Evolutionary conservation across 139 green algal genomes (phyloP).

Genomic region (Chlorella ohadii): DNA sequence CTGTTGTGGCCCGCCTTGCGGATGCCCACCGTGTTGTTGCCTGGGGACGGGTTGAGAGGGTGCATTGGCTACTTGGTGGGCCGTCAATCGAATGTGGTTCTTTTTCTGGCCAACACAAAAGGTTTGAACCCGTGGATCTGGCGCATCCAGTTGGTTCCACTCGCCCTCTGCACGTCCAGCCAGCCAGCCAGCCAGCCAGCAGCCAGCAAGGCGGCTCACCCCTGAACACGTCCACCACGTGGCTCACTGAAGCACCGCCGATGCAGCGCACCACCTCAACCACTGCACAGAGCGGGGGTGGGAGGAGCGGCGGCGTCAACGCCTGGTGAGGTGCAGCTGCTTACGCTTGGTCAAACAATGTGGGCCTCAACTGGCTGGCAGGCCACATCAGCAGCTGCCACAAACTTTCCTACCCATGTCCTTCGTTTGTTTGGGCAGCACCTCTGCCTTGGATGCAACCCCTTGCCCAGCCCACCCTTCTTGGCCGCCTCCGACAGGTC

Average conservation of each 20-base stretch:
- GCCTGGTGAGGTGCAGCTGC: not conserved
- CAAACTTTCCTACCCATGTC: no score
- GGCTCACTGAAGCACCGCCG: conserved; percentile 13
- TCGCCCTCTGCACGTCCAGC: no score
- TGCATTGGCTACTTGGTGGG: no score
- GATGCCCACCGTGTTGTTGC: conserved; percentile 50
- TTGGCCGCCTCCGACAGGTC: conserved; percentile 63
- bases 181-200: no score
- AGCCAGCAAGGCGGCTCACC: not conserved
- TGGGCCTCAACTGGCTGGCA: no score
- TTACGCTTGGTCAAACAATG: not conserved
- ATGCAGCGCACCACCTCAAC: conserved; percentile 31
- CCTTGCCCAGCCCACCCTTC: conserved; percentile 59
- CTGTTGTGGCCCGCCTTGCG: conserved; percentile 41
- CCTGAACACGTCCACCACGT: conserved; percentile 54
- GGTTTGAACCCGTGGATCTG: no score
- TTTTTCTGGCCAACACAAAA: no score
- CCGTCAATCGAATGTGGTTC: no score
- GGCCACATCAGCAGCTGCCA: no score
- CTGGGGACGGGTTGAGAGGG: not conserved
- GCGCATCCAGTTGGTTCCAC: no score
- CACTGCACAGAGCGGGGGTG: not conserved
- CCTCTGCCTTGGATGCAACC: no score
- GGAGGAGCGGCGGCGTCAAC: not conserved
- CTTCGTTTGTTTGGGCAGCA: no score